phyloP scores from a whole-genome alignment of 148 eudicot species.

The Mesembryanthemum crystallinum region DNA sequence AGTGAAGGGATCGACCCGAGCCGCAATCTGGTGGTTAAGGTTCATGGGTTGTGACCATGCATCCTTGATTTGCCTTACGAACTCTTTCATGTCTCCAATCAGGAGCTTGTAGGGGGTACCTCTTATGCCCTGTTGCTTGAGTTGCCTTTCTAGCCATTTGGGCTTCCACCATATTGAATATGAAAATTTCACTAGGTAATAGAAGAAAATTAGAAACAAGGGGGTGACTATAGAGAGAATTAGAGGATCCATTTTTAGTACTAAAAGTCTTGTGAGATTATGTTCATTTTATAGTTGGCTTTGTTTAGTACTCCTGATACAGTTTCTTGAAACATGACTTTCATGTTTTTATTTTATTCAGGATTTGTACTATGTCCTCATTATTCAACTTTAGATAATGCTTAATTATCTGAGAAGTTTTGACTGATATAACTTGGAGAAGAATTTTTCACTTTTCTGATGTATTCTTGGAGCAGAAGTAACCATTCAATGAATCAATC shows the following conservation, averaged over 20 bases:
- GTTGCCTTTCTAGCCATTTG: slow-evolving; percentile 29
- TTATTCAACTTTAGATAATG: background rate
- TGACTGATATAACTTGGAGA: background rate
- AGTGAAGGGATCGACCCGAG: slow-evolving; percentile 48
- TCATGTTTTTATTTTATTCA: background rate
- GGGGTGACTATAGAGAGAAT: slow-evolving; percentile 10
- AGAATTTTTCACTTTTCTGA: background rate
- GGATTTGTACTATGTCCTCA: background rate
- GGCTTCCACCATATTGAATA: slow-evolving; percentile 42
- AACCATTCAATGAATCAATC: background rate
- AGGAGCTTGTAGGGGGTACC: slow-evolving; percentile 41
- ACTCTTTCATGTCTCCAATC: slow-evolving; percentile 45
- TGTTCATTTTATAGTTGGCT: background rate
- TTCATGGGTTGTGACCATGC: slow-evolving; percentile 46
- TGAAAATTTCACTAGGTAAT: slow-evolving; percentile 17
- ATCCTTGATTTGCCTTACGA: slow-evolving; percentile 29
- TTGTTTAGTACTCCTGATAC: background rate
- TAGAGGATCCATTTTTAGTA: slow-evolving; percentile 9
- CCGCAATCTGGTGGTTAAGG: slow-evolving; percentile 37
- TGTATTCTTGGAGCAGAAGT: background rate
- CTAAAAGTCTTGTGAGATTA: background rate
- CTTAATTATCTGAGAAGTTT: background rate
- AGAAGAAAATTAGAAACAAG: slow-evolving; percentile 14
- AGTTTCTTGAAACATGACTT: background rate
- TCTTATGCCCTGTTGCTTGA: slow-evolving; percentile 35